phyloP scores from a whole-genome alignment of 257 asterid genomes.

The Solanum gracilifrons region DNA sequence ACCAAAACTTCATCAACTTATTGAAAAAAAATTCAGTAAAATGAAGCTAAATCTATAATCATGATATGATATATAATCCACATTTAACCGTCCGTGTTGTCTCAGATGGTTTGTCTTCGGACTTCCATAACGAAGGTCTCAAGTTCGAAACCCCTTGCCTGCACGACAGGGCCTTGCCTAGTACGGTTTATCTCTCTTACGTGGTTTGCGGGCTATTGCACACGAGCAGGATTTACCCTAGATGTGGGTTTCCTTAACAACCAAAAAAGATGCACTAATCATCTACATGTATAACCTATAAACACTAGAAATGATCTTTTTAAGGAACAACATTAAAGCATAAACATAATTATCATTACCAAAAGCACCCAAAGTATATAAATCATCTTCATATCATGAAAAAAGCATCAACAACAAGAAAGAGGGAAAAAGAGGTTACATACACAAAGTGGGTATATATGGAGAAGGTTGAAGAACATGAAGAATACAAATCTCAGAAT shows the following conservation, averaged over 20 bases:
- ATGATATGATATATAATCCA: neutral
- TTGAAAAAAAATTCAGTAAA: neutral
- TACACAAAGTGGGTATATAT: slow-evolving; percentile 66
- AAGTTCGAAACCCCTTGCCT: neutral
- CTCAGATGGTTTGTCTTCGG: neutral
- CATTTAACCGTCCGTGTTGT: neutral
- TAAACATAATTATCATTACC: neutral
- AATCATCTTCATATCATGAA: neutral
- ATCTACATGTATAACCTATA: neutral
- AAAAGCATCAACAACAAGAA: neutral
- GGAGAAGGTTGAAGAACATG: slow-evolving; percentile 78
- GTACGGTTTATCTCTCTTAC: neutral
- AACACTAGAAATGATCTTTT: neutral
- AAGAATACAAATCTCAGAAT: slow-evolving; percentile 49
- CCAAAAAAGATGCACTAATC: neutral
- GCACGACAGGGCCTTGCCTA: neutral
- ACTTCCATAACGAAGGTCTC: neutral
- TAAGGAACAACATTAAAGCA: neutral
- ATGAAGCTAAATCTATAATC: neutral
- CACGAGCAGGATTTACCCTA: neutral
- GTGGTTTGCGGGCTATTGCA: neutral
- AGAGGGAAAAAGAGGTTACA: slow-evolving; percentile 8
- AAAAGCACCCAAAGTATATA: neutral
- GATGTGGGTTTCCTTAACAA: neutral
- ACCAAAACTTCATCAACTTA: neutral